phyloP scores from a whole-genome alignment of 2,329 filamentous ascomycete species.

The Colletotrichum eremochloae region DNA sequence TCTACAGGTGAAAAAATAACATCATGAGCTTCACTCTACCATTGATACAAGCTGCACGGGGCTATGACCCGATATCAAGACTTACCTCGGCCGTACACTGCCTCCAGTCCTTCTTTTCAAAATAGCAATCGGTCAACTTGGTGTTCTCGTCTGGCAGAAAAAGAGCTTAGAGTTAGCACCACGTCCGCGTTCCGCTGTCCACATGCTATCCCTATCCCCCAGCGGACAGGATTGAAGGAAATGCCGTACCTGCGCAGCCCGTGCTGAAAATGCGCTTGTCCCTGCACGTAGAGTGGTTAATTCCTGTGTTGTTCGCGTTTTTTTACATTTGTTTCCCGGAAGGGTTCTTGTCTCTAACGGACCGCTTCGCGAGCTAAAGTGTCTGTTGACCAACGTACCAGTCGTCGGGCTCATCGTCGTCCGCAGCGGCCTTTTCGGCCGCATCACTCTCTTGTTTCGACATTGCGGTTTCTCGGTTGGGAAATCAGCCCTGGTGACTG shows the following conservation, averaged over 20 bases:
- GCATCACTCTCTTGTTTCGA: constrained; percentile 67
- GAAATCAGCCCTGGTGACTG: not conserved
- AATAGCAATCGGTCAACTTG: constrained; percentile 95
- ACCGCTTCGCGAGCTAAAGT: not conserved
- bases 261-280: constrained; percentile 98
- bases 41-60: not conserved
- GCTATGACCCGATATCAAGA: constrained; percentile 39
- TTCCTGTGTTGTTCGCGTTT: not conserved
- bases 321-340: not conserved
- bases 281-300: constrained; percentile 64
- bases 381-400: constrained; percentile 72
- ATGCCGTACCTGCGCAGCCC: constrained; percentile 82
- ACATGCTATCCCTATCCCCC: not conserved
- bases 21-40: constrained; percentile 8
- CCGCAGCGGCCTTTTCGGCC: constrained; percentile 55
- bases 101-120: constrained; percentile 95
- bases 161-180: constrained; percentile 18
- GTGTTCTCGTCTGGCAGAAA: constrained; percentile 79
- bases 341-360: no score
- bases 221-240: not conserved
- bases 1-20: constrained; percentile 65
- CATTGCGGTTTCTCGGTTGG: constrained; percentile 51
- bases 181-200: not conserved
- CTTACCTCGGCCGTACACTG: constrained; percentile 88
- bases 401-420: constrained; percentile 93